Conservation (phyloP, 257 asterid species). For the Mitragyna speciosa region DNA sequence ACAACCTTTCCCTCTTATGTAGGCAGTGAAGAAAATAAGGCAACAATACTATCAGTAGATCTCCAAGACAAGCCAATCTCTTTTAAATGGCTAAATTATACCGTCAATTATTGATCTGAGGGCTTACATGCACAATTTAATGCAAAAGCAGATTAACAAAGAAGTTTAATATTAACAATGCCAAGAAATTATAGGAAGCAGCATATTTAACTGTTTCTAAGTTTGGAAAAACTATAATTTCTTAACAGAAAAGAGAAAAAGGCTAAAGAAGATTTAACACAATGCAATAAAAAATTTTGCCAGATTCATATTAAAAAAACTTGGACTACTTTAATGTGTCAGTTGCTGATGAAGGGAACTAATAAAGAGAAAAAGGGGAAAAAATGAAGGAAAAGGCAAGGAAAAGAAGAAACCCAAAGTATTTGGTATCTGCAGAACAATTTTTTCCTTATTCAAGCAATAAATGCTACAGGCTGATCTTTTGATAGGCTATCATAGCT, state of each 20-base stretch:
- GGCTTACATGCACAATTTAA: neutral
- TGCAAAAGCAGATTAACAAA: neutral
- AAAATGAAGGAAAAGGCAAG: neutral
- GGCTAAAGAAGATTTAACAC: neutral
- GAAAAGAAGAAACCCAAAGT: neutral
- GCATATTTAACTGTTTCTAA: neutral
- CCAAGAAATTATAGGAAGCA: neutral
- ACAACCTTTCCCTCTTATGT: neutral
- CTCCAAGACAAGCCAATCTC: neutral
- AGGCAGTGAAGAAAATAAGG: neutral
- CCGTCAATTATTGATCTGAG: neutral
- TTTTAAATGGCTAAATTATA: neutral
- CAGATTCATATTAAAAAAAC: neutral
- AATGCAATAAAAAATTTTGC: neutral
- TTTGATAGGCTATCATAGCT: neutral
- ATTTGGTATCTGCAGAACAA: neutral
- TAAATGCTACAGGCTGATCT: neutral
- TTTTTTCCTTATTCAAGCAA: neutral
- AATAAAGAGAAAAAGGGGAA: neutral
- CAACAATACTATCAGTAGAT: neutral
- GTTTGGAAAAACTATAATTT: neutral
- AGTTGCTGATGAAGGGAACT: constrained; percentile 3
- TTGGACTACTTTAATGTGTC: neutral
- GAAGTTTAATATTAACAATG: too few relatives aligned
- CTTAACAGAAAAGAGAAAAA: neutral